Evolutionary conservation across 2,329 filamentous ascomycete genomes (phyloP).

Genomic region (Calonectria hawksworthii): DNA sequence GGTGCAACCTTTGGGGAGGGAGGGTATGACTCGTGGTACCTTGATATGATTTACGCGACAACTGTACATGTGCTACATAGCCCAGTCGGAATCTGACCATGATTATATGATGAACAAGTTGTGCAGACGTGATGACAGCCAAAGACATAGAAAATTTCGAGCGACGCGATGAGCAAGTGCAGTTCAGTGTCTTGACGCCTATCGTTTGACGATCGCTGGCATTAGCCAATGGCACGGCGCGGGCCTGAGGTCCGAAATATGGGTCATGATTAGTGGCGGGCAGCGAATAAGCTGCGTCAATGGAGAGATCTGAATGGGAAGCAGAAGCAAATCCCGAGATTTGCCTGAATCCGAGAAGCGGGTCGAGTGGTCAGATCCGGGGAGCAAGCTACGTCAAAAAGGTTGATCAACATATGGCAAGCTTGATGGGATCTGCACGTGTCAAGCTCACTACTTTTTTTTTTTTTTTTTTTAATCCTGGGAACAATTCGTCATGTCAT

Average conservation of each 20-base stretch:
- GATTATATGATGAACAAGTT: neutral
- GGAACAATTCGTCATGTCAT: conserved; percentile 31
- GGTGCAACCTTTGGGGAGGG: neutral
- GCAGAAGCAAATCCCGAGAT: conserved; percentile 19
- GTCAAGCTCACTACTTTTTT: conserved; percentile 10
- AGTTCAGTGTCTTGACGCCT: neutral
- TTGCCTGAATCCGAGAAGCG: conserved; percentile 16
- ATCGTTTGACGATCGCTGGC: neutral
- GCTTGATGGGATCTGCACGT: conserved; percentile 23
- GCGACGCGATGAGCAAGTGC: neutral
- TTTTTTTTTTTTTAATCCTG: neutral
- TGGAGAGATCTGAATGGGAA: conserved; percentile 20
- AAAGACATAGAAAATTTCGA: neutral
- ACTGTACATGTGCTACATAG: neutral
- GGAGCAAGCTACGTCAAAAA: conserved; percentile 23
- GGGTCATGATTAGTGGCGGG: neutral
- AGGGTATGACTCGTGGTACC: neutral
- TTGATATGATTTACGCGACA: neutral
- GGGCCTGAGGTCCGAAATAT: neutral
- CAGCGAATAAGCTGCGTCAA: neutral
- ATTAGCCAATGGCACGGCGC: neutral
- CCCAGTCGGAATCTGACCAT: neutral
- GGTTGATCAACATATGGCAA: conserved; percentile 19
- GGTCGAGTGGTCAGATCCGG: conserved; percentile 23
- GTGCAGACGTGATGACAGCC: neutral